Conservation (phyloP, 257 asterid genomes). For the Perilla frutescens region DNA sequence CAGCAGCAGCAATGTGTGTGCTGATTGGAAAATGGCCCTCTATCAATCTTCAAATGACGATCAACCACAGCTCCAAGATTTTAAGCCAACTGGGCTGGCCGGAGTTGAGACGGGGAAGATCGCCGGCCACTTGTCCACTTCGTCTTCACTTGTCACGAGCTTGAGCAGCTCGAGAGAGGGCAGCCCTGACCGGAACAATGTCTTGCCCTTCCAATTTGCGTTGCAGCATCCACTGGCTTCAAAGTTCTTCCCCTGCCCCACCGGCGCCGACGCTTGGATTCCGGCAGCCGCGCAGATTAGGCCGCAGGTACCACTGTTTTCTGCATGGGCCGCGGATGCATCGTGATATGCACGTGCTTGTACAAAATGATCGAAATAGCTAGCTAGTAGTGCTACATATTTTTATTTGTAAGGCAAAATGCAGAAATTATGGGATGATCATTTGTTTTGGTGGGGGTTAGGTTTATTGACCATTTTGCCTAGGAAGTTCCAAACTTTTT, state of each 20-base stretch:
- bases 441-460: constrained; percentile 29
- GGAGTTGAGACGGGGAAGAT: constrained; percentile 38
- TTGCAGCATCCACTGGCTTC: constrained; percentile 50
- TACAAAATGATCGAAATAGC: constrained; percentile 14
- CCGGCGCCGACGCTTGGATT: constrained; percentile 57
- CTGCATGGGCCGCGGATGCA: constrained; percentile 93
- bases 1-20: constrained; percentile 32
- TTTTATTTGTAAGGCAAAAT: constrained; percentile 12
- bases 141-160: constrained; percentile 62
- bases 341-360: constrained; percentile 39
- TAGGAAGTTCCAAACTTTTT: constrained; percentile 30
- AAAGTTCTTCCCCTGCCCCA: constrained; percentile 48
- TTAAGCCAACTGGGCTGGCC: constrained; percentile 32
- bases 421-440: constrained; percentile 34
- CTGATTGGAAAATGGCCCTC: constrained; percentile 59
- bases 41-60: constrained; percentile 38
- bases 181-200: constrained; percentile 57
- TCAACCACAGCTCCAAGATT: constrained; percentile 41
- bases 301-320: constrained; percentile 77
- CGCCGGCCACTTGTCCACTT: constrained; percentile 41
- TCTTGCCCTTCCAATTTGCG: constrained; percentile 41
- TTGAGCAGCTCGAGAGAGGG: constrained; percentile 68
- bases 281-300: constrained; percentile 62
- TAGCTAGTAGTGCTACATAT: constrained; percentile 21
- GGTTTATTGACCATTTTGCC: constrained; percentile 23